phyloP scores from a whole-genome alignment of 1,284 basidiomycete species.

The Austroboletus novae-zelandiae region DNA sequence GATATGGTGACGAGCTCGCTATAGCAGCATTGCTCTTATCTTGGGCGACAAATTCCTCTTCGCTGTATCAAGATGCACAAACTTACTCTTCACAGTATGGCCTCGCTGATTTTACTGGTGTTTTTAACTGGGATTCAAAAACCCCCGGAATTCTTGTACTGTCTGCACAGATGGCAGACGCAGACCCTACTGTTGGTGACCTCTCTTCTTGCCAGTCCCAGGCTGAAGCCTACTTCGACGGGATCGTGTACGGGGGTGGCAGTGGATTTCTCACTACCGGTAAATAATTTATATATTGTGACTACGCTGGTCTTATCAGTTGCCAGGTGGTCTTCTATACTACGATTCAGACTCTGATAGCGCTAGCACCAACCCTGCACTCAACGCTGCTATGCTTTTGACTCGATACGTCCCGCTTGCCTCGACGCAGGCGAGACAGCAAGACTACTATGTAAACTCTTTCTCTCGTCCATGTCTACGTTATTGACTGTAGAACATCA shows the following conservation, averaged over 20 bases:
- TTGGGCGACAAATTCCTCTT: constrained; percentile 62
- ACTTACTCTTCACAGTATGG: constrained; percentile 58
- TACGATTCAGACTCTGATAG: constrained; percentile 79
- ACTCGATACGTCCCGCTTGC: constrained; percentile 75
- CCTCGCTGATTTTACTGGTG: constrained; percentile 51
- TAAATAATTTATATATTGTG: constrained; percentile 25
- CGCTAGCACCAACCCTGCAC: constrained; percentile 80
- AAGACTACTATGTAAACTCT: constrained; percentile 56
- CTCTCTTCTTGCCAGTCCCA: constrained; percentile 66
- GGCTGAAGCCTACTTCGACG: constrained; percentile 78
- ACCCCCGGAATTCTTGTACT: constrained; percentile 74
- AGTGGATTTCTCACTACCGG: constrained; percentile 54
- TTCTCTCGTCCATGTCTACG: neutral
- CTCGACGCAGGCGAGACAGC: constrained; percentile 55
- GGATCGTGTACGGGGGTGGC: constrained; percentile 59
- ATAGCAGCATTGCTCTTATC: constrained; percentile 78
- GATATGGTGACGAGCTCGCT: constrained; percentile 66
- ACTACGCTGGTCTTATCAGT: constrained; percentile 2
- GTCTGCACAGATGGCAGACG: constrained; percentile 63
- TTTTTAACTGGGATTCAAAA: constrained; percentile 91
- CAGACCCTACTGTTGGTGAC: constrained; percentile 51
- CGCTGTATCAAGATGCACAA: constrained; percentile 65
- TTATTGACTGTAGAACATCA: constrained; percentile 29
- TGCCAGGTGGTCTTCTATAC: constrained; percentile 71
- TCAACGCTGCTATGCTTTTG: constrained; percentile 84